phyloP scores from a whole-genome alignment of 352 stramenopile species.

The Phytophthora kernoviae region DNA sequence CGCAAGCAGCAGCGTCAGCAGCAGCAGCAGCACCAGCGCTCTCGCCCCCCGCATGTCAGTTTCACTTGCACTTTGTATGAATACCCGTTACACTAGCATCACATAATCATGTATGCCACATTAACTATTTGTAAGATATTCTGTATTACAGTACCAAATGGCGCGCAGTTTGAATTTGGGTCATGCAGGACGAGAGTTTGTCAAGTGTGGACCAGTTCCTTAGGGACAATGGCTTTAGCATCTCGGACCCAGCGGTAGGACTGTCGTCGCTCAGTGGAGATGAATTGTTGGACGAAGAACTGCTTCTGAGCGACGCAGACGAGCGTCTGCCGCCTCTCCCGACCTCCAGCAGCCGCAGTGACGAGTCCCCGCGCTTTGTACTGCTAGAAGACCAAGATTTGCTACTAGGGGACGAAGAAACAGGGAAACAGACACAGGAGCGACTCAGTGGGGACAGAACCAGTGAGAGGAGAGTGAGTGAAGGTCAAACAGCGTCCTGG shows the following conservation, averaged over 20 bases:
- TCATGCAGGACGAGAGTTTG: constrained; percentile 53
- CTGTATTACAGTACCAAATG: not conserved
- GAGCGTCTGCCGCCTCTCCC: constrained; percentile 13
- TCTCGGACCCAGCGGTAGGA: constrained; percentile 37
- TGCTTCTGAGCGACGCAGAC: constrained; percentile 45
- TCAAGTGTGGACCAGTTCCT: constrained; percentile 85
- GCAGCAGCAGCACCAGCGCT: constrained; percentile 1
- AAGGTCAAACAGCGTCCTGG: not conserved
- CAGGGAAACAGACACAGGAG: not conserved
- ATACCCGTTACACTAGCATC: constrained; percentile 16
- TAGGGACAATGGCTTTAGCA: constrained; percentile 73
- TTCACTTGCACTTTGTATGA: not conserved
- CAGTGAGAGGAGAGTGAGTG: constrained; percentile 16
- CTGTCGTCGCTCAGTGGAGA: constrained; percentile 45
- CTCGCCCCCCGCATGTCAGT: constrained; percentile 5
- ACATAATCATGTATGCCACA: not conserved
- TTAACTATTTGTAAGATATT: not conserved
- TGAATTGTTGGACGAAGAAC: constrained; percentile 37
- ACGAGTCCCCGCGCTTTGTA: constrained; percentile 58
- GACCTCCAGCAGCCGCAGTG: not conserved
- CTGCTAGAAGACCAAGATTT: constrained; percentile 63
- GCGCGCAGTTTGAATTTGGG: not conserved
- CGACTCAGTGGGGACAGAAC: constrained; percentile 28
- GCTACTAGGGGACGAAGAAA: constrained; percentile 24
- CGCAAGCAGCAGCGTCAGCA: constrained; percentile 26